Percentiles rank a stretch among this genome's conserved stretches.
phyloP scores from a whole-genome alignment of 257 asterid genomes.

The Scutellaria barbata region DNA sequence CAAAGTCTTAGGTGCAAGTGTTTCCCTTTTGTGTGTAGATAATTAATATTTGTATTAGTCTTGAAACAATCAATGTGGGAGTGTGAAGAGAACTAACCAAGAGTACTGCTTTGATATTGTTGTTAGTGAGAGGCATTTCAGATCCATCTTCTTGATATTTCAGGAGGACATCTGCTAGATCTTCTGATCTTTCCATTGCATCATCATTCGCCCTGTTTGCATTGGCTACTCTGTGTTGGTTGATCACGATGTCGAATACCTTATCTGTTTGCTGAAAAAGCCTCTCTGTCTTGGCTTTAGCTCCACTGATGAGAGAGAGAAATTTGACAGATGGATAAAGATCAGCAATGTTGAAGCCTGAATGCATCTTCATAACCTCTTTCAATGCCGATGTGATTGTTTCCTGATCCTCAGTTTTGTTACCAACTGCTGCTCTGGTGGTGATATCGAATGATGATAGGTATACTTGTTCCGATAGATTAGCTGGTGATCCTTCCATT shows the following conservation, averaged over 20 bases:
- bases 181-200: neutral
- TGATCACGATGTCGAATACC: neutral
- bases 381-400: neutral
- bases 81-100: neutral
- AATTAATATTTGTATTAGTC: too few species aligned
- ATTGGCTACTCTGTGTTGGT: neutral
- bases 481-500: neutral
- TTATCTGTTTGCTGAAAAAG: neutral
- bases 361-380: neutral
- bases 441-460: neutral
- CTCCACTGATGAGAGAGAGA: neutral
- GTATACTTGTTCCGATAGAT: neutral
- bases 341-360: neutral
- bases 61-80: too few species aligned
- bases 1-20: too few species aligned
- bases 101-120: slow-evolving; percentile 12
- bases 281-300: neutral
- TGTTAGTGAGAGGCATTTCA: slow-evolving; percentile 16
- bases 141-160: neutral
- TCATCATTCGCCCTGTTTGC: neutral
- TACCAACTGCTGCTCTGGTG: neutral
- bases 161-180: slow-evolving; percentile 11
- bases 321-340: slow-evolving; percentile 11
- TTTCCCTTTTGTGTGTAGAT: too few species aligned
- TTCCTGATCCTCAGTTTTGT: neutral